Base-by-base conservation (phyloP, 176 grass and related monocot species). In the Bolboschoenus planiculmis region DNA sequence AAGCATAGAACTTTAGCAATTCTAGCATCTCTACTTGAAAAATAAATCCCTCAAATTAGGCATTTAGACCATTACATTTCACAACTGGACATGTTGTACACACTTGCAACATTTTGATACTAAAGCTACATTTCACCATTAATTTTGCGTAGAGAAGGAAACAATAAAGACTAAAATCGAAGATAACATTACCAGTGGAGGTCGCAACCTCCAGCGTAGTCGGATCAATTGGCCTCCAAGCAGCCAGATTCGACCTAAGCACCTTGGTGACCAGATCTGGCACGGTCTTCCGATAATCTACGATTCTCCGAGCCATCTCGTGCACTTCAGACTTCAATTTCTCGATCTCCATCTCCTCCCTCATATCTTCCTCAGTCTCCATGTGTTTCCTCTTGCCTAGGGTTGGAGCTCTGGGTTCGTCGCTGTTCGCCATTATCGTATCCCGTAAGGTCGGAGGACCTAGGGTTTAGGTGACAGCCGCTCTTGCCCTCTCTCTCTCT, bases 321-420 rank as follows among this genome's bases (percentile, higher is more conserved):
- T 77, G 2, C 72, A 77, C 10, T 51, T 77, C 72, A 18, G 46
- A 48, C 72, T 18, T 51, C 26, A 77, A 50, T 51, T 53, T 15
- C 46, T 77, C 44, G 26, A 77, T 77, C 44, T 77, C 72, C 1
- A 39, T 21, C 7, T 42, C 65, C 65, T 70, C 65, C 18, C 35
- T 70, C 18, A 21, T 0, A 70, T 70, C 65, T 70, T 37, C 65
- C 10, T 70, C 65, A 10, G 20, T 42, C 65, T 70, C 65, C 65
- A 70, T 42, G 16, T 21, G 65, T 39, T 70, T 70, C 35, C 65
- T 70, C 65, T 70, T 70, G 35, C 65, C 65, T 23, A 70, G 65
- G 65, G 65, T 70, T 68, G 7, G 65, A 68, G 64, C 16, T 68
- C 34, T n/a, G 64, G 64, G 30, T 21, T 39, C 64, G 7, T 68